Evolutionary conservation across 345 rosid genomes (phyloP), one percentile per base, ranked within the genome.

Genomic region (Linum lewisii): DNA sequence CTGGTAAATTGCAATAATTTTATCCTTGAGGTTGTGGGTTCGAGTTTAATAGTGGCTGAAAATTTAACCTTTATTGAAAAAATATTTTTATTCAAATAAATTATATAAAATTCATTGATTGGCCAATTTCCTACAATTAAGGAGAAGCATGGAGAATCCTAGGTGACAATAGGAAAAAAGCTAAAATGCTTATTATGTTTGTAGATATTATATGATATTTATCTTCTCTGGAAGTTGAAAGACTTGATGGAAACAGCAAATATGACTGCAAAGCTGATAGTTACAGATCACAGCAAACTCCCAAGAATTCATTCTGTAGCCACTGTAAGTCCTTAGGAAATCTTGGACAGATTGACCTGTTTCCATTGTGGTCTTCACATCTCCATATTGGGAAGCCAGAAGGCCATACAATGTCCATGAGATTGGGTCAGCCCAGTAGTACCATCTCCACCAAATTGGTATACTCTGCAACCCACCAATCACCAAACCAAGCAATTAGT

Each of bases 211-310:
- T n/a, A n/a, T n/a, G 1, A 29, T 4, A 29, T 50, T 16, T 21
- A 50, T 50, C 53, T 50, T 21, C 53, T 50, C 18, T 50, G 53
- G 53, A 50, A 50, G 53, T 50, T 50, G 22, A 50, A 50, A n/a
- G 53, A 8, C 2, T 19, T 10, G 53, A 50, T 50, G 53, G 21
- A 10, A 50, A 50, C 18, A 6, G 53, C 53, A 50, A 50, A 50
- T 18, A 50, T n/a, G 53, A 50, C 19, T 18, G 7, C 19, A 21
- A 50, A 50, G 19, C 53, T 19, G 7, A 50, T 19, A 6, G 18
- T 19, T 50, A 50, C 11, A 14, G 16, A 18, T n/a, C 1, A 50
- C 53, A 18, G 53, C 53, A 8, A 50, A 50, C 22, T 21, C 53
- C 53, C n/a, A 50, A 21, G 18, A 50, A 50, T 1, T 50, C 53